phyloP scores from a whole-genome alignment of 331 rosid genomes.

The Rhamnella rubrinervis region DNA sequence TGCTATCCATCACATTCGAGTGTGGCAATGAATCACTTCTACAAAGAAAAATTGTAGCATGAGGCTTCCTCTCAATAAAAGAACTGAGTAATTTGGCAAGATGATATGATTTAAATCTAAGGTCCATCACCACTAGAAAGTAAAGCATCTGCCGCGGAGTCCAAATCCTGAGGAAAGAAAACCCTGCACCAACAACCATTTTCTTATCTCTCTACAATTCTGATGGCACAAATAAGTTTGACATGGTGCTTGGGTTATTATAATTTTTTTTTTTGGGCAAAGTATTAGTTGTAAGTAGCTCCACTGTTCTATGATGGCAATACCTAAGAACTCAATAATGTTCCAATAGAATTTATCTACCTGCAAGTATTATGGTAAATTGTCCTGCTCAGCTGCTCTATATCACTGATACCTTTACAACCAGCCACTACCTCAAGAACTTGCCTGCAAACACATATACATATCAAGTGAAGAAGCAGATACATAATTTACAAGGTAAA shows the following conservation, averaged over 20 bases:
- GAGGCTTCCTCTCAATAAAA: not conserved
- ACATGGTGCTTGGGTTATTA: not conserved
- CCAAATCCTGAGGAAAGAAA: slow-evolving; percentile 91
- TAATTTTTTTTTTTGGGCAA: too few species aligned
- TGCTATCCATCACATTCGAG: too few species aligned
- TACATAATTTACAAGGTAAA: slow-evolving; percentile 3
- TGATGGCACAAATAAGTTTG: not conserved
- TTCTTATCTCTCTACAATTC: not conserved
- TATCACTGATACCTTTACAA: slow-evolving; percentile 63
- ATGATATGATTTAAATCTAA: not conserved
- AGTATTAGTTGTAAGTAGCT: not conserved
- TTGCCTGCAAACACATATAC: slow-evolving; percentile 52
- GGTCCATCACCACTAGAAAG: slow-evolving; percentile 42
- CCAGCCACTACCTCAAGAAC: slow-evolving; percentile 95
- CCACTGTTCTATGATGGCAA: slow-evolving; percentile 3
- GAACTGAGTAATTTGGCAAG: not conserved
- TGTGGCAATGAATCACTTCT: too few species aligned
- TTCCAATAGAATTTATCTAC: slow-evolving; percentile 54
- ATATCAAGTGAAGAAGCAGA: slow-evolving; percentile 20
- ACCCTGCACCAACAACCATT: slow-evolving; percentile 56
- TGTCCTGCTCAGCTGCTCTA: slow-evolving; percentile 64
- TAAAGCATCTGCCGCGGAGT: slow-evolving; percentile 86
- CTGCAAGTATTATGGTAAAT: slow-evolving; percentile 88
- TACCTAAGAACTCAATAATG: not conserved
- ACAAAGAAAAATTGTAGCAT: too few species aligned